Evolutionary conservation across 345 rosid species (phyloP).

Genomic region (Eucalyptus pauciflora): DNA sequence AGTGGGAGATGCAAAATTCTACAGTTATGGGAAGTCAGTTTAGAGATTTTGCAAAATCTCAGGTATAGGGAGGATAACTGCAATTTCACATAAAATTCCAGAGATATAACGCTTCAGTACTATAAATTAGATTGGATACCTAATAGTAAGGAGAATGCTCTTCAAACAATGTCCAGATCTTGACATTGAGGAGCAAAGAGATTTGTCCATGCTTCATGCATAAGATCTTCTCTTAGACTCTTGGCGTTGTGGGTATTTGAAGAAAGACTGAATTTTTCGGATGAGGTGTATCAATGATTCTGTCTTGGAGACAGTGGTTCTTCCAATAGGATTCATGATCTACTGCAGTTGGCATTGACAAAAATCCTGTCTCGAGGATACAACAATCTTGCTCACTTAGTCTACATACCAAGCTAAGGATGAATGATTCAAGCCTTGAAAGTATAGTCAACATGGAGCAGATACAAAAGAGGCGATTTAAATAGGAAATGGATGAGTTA

Average conservation of each 20-base stretch:
- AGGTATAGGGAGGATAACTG: background rate
- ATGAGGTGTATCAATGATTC: background rate
- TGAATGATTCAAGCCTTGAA: no score
- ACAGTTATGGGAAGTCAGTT: background rate
- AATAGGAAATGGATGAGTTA: background rate
- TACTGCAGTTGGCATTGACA: background rate
- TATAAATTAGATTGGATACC: no score
- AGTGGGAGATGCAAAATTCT: no score
- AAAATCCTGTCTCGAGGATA: background rate
- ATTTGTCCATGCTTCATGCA: background rate
- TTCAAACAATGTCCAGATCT: no score
- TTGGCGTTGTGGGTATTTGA: background rate
- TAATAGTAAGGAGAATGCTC: no score
- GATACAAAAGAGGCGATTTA: accelerated
- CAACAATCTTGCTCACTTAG: no score
- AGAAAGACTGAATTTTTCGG: no score
- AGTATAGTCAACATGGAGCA: no score
- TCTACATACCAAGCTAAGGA: no score
- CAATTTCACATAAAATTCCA: background rate
- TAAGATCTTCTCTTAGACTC: background rate
- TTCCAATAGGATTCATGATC: background rate
- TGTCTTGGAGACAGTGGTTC: background rate
- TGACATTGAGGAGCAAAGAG: background rate
- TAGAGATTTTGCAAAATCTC: background rate
- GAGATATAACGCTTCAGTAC: no score